phyloP scores from a whole-genome alignment of 768 basidiomycete genomes.

The Naganishia vishniacii region DNA sequence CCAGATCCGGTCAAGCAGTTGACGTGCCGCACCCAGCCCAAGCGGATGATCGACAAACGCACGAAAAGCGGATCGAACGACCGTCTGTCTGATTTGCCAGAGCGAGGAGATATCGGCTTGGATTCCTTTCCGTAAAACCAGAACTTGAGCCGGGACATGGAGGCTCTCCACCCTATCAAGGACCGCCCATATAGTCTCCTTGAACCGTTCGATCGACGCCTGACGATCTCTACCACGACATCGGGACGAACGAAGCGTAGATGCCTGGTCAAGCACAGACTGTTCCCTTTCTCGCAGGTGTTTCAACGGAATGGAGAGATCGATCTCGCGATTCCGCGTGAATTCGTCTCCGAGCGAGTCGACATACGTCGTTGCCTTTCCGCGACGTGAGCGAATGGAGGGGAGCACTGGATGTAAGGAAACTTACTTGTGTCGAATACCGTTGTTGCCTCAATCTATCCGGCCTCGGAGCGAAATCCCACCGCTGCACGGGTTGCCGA shows the following conservation, averaged over 20 bases:
- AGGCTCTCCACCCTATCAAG: background rate
- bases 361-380: background rate
- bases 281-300: background rate
- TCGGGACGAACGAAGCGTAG: background rate
- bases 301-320: background rate
- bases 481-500: too few relatives aligned
- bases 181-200: background rate
- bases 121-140: background rate
- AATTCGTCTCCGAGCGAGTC: background rate
- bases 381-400: too few relatives aligned
- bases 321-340: background rate
- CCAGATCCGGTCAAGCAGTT: background rate
- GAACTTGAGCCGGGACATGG: background rate
- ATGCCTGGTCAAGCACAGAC: too few relatives aligned
- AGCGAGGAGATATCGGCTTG: background rate
- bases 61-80: background rate
- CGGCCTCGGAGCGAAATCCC: slow-evolving; percentile 1
- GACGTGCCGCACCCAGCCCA: background rate
- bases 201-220: background rate
- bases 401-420: too few relatives aligned
- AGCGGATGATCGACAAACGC: background rate
- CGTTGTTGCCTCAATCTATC: background rate
- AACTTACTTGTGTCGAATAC: slow-evolving; percentile 4
- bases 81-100: background rate
- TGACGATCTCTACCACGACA: background rate